These are phyloP conservation scores for Metschnikowia continentalis DNA, from an alignment of 805 yeast species.

Conservation along the genomic window DNA sequence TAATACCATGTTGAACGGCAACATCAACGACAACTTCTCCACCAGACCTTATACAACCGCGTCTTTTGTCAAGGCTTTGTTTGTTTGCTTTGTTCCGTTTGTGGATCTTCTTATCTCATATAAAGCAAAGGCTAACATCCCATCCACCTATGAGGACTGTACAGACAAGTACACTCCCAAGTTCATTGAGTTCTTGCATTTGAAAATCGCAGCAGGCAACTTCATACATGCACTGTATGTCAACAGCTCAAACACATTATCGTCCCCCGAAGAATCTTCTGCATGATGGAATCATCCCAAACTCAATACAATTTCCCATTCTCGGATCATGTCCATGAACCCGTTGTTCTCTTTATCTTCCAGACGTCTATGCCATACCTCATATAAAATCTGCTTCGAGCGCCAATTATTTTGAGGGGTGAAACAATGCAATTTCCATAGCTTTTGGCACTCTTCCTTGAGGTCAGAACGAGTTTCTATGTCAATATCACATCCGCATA, in stretches of 20 bases:
- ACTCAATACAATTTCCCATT: slow-evolving; percentile 47
- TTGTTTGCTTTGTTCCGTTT: slow-evolving; percentile 9
- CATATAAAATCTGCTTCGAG: slow-evolving; percentile 49
- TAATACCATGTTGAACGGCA: slow-evolving; percentile 24
- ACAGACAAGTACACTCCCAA: slow-evolving; percentile 14
- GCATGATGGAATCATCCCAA: slow-evolving; percentile 22
- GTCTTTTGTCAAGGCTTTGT: not conserved
- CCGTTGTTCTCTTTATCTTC: slow-evolving; percentile 32
- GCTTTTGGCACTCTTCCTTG: slow-evolving; percentile 29
- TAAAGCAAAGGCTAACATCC: not conserved
- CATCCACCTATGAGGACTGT: slow-evolving; percentile 2
- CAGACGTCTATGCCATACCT: slow-evolving; percentile 45
- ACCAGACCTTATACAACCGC: not conserved
- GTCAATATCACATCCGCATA: slow-evolving; percentile 30
- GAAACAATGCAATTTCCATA: slow-evolving; percentile 28
- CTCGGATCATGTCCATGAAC: slow-evolving; percentile 52
- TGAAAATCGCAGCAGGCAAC: slow-evolving; percentile 6
- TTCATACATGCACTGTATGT: slow-evolving; percentile 8
- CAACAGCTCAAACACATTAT: not conserved
- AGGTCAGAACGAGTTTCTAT: slow-evolving; percentile 21
- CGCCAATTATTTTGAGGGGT: slow-evolving; percentile 46
- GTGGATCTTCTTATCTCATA: slow-evolving; percentile 7
- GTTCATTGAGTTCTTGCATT: slow-evolving; percentile 7
- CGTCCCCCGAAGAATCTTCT: not conserved
- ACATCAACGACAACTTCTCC: slow-evolving; percentile 6